Base-by-base conservation (phyloP, 495 filamentous ascomycete species). In the Penicillium ochrochloron region DNA sequence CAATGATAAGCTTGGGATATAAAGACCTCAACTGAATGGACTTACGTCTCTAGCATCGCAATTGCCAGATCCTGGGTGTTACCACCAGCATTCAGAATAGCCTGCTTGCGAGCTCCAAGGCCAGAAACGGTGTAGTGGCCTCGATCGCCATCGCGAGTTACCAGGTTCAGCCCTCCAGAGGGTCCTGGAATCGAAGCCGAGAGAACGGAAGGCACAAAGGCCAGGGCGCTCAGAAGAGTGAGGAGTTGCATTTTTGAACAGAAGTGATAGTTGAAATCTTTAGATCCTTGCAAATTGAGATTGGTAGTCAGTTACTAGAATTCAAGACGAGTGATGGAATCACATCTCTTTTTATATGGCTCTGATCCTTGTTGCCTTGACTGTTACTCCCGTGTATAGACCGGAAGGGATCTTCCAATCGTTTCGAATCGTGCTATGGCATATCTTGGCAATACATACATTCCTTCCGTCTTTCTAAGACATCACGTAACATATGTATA, bases 21-120 rank as follows among this genome's bases (percentile, higher is more conserved):
- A 23, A 9, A 9, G 14, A 37, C 4, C 12, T 5, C 11, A 21
- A 50, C 19, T 29, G 7, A 9, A 8, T 21, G 3, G n/a, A 55
- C 66, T 67, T 2, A 69, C 67, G 74, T 81, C 66, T 81, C 77
- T 44, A 81, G 62, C 77, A 80, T 80, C 31, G 78, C 77, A 67
- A 80, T 80, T 0, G 78, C 76, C 10, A 81, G 35, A 39, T 81
- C 78, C 27, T 70, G 68, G 34, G 76, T 75, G 63, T 66, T 76
- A 4, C 77, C 78, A 35, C 78, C 78, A 9, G 76, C 74, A 25
- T 29, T 57, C 8, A 62, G 9, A 11, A 81, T 57, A 1, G 62
- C 73, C 53, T 75, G 64, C 71, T 80, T 80, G 25, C 75, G 75
- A 21, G 61, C 31, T 12, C 77, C 76, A 15, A 80, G 68, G 0